Conservation (phyloP, 352 stramenopile species). For the Globisporangium barbulae region DNA sequence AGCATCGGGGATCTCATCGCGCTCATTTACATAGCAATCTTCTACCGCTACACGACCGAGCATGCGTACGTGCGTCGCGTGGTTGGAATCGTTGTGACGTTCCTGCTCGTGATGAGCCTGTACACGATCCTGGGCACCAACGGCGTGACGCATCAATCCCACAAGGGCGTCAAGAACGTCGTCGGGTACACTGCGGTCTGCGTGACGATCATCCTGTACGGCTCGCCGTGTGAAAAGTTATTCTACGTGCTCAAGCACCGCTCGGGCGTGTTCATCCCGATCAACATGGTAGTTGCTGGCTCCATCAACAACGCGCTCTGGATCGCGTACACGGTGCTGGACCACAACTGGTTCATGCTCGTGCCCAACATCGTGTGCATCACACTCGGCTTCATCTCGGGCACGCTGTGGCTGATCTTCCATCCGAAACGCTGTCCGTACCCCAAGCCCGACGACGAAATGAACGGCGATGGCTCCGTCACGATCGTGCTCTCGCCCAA, state of each 20-base stretch:
- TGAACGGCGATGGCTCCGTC: neutral
- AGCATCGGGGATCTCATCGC: conserved; percentile 24
- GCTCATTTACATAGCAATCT: conserved; percentile 27
- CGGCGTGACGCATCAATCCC: conserved; percentile 27
- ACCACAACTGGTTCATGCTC: conserved; percentile 13
- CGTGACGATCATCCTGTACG: conserved; percentile 23
- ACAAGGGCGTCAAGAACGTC: conserved; percentile 14
- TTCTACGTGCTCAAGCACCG: conserved; percentile 35
- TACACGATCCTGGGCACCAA: conserved; percentile 26
- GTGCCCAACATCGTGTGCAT: conserved; percentile 26
- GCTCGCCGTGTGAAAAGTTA: conserved; percentile 34
- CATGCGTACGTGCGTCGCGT: conserved; percentile 3
- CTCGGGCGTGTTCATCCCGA: conserved; percentile 45
- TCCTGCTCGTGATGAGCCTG: conserved; percentile 18
- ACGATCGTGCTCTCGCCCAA: conserved; percentile 4
- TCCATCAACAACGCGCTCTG: conserved; percentile 39
- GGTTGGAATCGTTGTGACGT: conserved; percentile 5
- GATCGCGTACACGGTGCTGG: conserved; percentile 9
- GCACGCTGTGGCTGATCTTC: conserved; percentile 9
- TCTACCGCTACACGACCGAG: conserved; percentile 15
- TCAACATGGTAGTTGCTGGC: conserved; percentile 38
- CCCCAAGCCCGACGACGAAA: neutral
- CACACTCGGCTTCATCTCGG: neutral
- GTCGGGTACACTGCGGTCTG: conserved; percentile 15
- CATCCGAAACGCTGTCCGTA: conserved; percentile 12